A percentile compares a stretch with the other conserved stretches of the same genome.
Evolutionary conservation across 2,329 filamentous ascomycete species (phyloP).

Genomic region (Colletotrichum salicis): DNA sequence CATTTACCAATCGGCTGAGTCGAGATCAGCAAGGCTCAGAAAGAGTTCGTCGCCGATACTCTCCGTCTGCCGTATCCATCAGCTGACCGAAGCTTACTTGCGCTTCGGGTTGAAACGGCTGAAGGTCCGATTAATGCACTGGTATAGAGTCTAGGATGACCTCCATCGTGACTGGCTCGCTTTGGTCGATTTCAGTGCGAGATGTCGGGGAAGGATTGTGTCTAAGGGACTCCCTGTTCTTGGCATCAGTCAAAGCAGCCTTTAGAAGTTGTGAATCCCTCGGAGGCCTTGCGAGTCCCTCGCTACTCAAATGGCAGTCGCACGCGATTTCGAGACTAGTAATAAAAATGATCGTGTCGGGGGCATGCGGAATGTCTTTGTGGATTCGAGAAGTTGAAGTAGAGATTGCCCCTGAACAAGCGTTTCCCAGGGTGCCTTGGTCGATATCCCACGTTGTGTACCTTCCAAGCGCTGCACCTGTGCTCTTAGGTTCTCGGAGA

Average conservation of each 20-base stretch:
- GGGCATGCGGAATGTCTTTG: neutral
- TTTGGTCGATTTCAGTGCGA: no score
- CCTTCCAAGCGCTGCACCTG: neutral
- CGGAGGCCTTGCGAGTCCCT: neutral
- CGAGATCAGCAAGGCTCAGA: slow-evolving; percentile 10
- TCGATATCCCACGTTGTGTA: neutral
- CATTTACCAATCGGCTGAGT: slow-evolving; percentile 16
- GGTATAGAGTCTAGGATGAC: no score
- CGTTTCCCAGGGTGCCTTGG: neutral
- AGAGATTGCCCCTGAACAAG: neutral
- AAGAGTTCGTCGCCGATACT: slow-evolving; percentile 1
- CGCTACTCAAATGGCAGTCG: neutral
- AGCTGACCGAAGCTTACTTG: neutral
- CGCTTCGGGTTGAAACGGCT: no score
- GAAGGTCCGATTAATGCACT: no score
- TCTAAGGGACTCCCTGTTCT: neutral
- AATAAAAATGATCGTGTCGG: neutral
- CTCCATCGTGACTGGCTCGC: no score
- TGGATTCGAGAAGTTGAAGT: neutral
- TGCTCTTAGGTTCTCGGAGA: neutral
- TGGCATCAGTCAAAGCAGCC: neutral
- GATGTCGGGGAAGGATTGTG: no score
- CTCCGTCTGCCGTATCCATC: neutral
- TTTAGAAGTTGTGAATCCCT: neutral
- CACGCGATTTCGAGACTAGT: neutral